Percentiles rank a stretch among this genome's conserved stretches.
Evolutionary conservation across 179 eudicot genomes (phyloP).

Genomic region (Heliamphora pulchella): DNA sequence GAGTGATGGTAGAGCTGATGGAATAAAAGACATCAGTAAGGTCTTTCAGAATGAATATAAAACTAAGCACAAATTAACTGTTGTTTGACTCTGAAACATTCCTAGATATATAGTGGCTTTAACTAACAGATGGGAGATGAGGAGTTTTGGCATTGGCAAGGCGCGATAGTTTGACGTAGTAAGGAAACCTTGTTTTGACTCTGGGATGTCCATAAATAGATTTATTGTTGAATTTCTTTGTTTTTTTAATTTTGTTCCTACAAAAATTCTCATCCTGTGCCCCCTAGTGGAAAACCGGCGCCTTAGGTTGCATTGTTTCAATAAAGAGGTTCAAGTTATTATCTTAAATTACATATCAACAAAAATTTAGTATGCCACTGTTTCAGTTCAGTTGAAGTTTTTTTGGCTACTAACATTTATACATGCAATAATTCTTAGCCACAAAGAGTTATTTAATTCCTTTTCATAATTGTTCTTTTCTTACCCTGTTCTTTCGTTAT

Average conservation of each 20-base stretch:
- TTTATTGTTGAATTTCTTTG: background rate
- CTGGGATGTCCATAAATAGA: background rate
- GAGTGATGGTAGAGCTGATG: too few species aligned
- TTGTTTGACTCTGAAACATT: background rate
- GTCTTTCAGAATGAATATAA: background rate
- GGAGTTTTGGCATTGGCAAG: conserved; percentile 9
- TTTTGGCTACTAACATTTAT: background rate
- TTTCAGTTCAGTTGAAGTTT: background rate
- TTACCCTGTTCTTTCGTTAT: background rate
- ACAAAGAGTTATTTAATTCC: background rate
- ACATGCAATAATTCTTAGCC: background rate
- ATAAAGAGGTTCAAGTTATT: background rate
- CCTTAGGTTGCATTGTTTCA: background rate
- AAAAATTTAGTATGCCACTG: background rate
- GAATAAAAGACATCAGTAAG: too few species aligned
- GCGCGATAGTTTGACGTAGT: background rate
- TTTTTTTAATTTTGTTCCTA: background rate
- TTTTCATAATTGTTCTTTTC: background rate
- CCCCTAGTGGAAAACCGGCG: background rate
- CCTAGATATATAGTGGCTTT: conserved; percentile 3
- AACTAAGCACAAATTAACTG: background rate
- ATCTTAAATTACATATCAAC: background rate
- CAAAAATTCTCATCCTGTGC: background rate
- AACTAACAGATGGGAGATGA: background rate
- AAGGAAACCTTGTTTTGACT: background rate